These are phyloP conservation scores for Centella asiatica DNA, from an alignment of 129 eudicot species.

Conservation along the genomic window DNA sequence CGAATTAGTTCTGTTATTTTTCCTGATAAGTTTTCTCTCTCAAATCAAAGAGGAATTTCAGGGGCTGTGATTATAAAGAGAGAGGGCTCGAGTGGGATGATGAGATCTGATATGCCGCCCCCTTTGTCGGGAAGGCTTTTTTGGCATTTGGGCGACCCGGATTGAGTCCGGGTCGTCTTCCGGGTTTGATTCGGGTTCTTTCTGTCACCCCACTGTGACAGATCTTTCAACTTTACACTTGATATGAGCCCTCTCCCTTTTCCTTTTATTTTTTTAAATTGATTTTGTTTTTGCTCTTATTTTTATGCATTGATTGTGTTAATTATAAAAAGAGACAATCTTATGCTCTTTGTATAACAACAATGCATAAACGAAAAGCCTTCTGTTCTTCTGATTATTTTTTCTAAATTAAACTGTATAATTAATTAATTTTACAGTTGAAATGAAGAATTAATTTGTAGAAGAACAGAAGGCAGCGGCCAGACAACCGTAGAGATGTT, in stretches of 20 bases:
- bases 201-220: constrained; percentile 14
- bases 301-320: neutral
- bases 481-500: constrained; percentile 21
- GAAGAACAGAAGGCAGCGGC: constrained; percentile 12
- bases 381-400: neutral
- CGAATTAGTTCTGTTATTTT: no score
- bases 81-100: constrained; percentile 24
- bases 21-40: no score
- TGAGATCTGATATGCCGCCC: constrained; percentile 16
- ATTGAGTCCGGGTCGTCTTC: no score
- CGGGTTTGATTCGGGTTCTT: neutral
- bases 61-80: constrained; percentile 27
- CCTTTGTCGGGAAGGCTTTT: constrained; percentile 2
- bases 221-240: constrained; percentile 12
- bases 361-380: constrained; percentile 4
- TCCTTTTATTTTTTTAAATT: neutral
- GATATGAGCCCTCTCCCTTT: constrained; percentile 17
- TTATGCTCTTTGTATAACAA: neutral
- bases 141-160: constrained; percentile 5
- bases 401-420: neutral
- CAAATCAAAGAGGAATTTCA: no score
- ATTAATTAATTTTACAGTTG: neutral
- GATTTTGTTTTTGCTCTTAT: neutral
- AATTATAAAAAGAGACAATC: neutral
- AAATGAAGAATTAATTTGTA: neutral